phyloP scores from a whole-genome alignment of 495 filamentous ascomycete species.

The Aspergillus asperescens region DNA sequence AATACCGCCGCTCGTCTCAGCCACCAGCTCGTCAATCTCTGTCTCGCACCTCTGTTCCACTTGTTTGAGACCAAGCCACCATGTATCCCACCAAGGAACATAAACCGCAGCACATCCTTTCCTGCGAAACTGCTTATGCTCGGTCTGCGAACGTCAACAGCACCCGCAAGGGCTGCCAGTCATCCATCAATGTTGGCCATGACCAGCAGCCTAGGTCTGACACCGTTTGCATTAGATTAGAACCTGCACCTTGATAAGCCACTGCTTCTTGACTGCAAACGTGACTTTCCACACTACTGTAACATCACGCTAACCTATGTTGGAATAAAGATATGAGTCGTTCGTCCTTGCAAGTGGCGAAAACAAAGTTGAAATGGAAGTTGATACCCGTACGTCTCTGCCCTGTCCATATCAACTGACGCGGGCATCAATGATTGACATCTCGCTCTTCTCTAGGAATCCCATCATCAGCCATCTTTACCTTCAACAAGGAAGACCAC shows the following conservation, averaged over 20 bases:
- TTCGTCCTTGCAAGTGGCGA: slow-evolving; percentile 82
- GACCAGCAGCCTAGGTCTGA: slow-evolving; percentile 26
- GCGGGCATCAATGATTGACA: slow-evolving; percentile 5
- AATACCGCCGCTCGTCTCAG: no score
- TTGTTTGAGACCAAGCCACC: not conserved
- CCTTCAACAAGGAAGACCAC: slow-evolving; percentile 94
- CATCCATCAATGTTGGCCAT: slow-evolving; percentile 21
- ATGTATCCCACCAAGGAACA: slow-evolving; percentile 10
- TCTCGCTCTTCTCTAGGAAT: slow-evolving; percentile 52
- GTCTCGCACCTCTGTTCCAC: not conserved
- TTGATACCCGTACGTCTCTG: slow-evolving; percentile 71
- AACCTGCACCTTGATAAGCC: no score
- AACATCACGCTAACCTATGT: slow-evolving; percentile 15
- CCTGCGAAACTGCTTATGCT: slow-evolving; percentile 18
- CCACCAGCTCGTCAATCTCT: no score
- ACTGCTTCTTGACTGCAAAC: not conserved
- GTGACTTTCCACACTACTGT: not conserved
- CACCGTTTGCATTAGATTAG: not conserved
- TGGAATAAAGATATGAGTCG: slow-evolving; percentile 69
- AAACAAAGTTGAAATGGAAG: slow-evolving; percentile 81
- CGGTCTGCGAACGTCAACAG: slow-evolving; percentile 9
- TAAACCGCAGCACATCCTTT: slow-evolving; percentile 13
- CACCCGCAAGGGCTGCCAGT: slow-evolving; percentile 17
- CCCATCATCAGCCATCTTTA: slow-evolving; percentile 80
- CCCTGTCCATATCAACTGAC: not conserved